Conservation (phyloP, 768 basidiomycete species). For the Pleurotus giganteus region DNA sequence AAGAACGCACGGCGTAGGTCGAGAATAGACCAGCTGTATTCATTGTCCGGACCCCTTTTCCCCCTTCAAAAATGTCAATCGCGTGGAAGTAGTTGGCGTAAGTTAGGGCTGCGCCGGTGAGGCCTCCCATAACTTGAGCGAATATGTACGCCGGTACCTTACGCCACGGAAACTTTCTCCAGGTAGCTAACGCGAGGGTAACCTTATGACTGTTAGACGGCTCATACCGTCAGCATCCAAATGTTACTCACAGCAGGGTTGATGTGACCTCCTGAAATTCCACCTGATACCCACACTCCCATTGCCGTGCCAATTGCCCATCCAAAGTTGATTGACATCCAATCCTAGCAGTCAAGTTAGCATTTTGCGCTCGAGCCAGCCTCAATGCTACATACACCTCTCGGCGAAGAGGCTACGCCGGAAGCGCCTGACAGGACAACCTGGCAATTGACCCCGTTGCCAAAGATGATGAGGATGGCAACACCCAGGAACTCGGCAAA, state of each 20-base stretch:
- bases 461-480: slow-evolving; percentile 58
- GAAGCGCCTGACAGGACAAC: slow-evolving; percentile 46
- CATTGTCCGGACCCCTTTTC: slow-evolving; percentile 51
- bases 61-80: slow-evolving; percentile 63
- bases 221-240: not conserved
- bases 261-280: slow-evolving; percentile 73
- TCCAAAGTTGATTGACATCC: slow-evolving; percentile 47
- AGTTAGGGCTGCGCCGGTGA: slow-evolving; percentile 54
- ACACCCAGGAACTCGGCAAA: slow-evolving; percentile 64
- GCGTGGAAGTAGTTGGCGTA: slow-evolving; percentile 70
- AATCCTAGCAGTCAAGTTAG: slow-evolving; percentile 30
- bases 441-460: slow-evolving; percentile 57
- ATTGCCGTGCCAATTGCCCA: slow-evolving; percentile 62
- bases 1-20: slow-evolving; percentile 54
- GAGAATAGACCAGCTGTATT: slow-evolving; percentile 56
- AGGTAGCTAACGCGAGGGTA: slow-evolving; percentile 49
- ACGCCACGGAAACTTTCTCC: slow-evolving; percentile 55
- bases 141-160: slow-evolving; percentile 57
- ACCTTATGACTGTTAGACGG: slow-evolving; percentile 27
- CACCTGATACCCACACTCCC: slow-evolving; percentile 66
- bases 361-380: slow-evolving; percentile 7
- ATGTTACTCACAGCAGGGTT: slow-evolving; percentile 58
- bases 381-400: slow-evolving; percentile 46
- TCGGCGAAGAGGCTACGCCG: slow-evolving; percentile 42
- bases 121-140: slow-evolving; percentile 60